Evolutionary conservation across 129 eudicot genomes (phyloP), one percentile per base, ranked within the genome.

Genomic region (Centaurea solstitialis): DNA sequence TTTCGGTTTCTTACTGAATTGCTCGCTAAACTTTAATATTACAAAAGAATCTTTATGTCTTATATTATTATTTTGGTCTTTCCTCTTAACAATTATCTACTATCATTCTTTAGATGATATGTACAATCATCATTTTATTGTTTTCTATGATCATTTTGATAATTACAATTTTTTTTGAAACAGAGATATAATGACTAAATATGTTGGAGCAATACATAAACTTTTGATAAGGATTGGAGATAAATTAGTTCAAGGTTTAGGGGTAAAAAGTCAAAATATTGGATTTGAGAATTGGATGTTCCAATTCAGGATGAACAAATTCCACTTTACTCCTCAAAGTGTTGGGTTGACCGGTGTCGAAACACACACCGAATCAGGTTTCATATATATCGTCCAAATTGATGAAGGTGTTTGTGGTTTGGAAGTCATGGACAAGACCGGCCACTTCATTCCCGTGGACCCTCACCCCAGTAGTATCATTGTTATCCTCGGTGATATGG

Each of bases 381-480:
- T 94, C 45, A 89, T 92, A 39, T 89, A 97, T 9, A 74, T 94
- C 30, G 89, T 94, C 35, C 98, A 94, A 72, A 97, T 92, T 21
- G 98, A 94, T 80, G 97, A 92, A 92, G 71, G 50, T 10, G 85
- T 92, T 40, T 89, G 94, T 84, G 28, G 47, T 33, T 5, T 33
- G 5, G 37, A 33, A 33, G 37, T 33, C 37, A 33, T 33, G 37
- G 37, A 33, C 37, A 33, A 3, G 37, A 1, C 37, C 37, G 37
- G 30, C 30, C 30, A 26, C 30, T 26, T 26, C 30, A 26, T 26
- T 26, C 30, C 30, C 2, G 30, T 26, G 30, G 30, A 26, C 30
- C 30, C 30, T 26, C 1, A 0, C 30, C 30, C 30, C 30, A 2
- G 30, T 26, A 26, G 1, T 2, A 26, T 26, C 30, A 26, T 26